Evolutionary conservation across 208 protist genomes (phyloP).

Genomic region (Wallacemonas rigidus): DNA sequence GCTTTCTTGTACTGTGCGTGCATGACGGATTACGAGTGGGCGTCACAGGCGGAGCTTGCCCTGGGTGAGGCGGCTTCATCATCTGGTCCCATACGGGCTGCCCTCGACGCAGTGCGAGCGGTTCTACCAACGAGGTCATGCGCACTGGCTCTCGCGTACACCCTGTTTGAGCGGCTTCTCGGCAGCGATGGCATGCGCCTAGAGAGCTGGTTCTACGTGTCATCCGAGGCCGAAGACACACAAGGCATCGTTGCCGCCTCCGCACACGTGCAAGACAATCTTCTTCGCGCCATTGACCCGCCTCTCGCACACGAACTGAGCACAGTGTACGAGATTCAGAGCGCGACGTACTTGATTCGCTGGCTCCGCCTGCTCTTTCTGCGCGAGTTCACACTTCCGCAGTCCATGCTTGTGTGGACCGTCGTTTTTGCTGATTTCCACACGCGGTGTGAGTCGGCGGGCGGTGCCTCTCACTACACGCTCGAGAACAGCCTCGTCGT

Average conservation of each 20-base stretch:
- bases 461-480: conserved; percentile 16
- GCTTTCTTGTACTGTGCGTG: conserved; percentile 73
- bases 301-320: conserved; percentile 62
- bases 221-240: conserved; percentile 3
- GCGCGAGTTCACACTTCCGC: conserved; percentile 77
- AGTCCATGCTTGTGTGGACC: conserved; percentile 75
- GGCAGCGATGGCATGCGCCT: background rate
- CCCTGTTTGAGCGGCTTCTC: conserved; percentile 24
- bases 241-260: conserved; percentile 48
- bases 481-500: conserved; percentile 50
- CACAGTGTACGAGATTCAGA: conserved; percentile 68
- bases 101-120: background rate
- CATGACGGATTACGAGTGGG: background rate
- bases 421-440: conserved; percentile 71
- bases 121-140: conserved; percentile 7
- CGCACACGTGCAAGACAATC: conserved; percentile 51
- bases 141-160: conserved; percentile 27
- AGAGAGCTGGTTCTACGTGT: conserved; percentile 10
- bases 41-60: background rate
- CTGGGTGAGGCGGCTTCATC: no score
- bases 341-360: conserved; percentile 79
- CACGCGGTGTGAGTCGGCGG: conserved; percentile 6
- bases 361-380: conserved; percentile 91
- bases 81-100: background rate
- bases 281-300: conserved; percentile 58